Base-by-base conservation (phyloP, 2,329 filamentous ascomycete genomes). In the Penicillium occitanis region DNA sequence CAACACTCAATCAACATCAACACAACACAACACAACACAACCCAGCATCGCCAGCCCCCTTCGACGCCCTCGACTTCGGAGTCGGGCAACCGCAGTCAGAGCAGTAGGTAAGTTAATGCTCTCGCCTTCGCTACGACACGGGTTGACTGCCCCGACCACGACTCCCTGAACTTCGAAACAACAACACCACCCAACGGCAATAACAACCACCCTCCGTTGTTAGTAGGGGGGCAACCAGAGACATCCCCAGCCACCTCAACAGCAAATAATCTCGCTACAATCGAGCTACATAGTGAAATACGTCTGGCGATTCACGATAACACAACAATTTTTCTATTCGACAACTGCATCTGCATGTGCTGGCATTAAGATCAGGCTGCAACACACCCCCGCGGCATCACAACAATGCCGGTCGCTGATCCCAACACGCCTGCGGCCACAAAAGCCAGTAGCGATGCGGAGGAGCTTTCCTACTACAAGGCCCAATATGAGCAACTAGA, bases 391-490 rank as follows among this genome's bases (percentile, higher is more conserved):
- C 53, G 64, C 60, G 22, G 59, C 59, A 33, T 68, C 70, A 61
- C 64, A 72, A 78, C 72, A 69, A 79, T 79, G 77, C 75, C 77
- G 66, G 76, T 72, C 68, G 74, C 73, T 69, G 76, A 79, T 63
- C 73, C 74, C 65, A 72, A 73, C 66, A 71, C 78, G 58, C 79
- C 79, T 62, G 76, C 76, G 66, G 76, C 76, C 66, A 22, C 33
- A 19, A 78, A 75, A 62, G 74, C 76, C 28, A 75, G 76, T 58
- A 75, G 76, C 42, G 78, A 79, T 10, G 71, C 78, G 75, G 91
- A 95, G 75, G 90, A 93, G 68, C 84, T 99, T 62, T 86, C 90
- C 66, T 97, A 95, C 86, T 99, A 98, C 87, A 99, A 99, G 83
- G 81, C 88, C 63, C 94, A 98, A 78, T 98, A 98, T 81, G 93